Evolutionary conservation across 495 filamentous ascomycete species (phyloP), one percentile per base, ranked within the genome.

Genomic region (Penicillium longicatenatum): DNA sequence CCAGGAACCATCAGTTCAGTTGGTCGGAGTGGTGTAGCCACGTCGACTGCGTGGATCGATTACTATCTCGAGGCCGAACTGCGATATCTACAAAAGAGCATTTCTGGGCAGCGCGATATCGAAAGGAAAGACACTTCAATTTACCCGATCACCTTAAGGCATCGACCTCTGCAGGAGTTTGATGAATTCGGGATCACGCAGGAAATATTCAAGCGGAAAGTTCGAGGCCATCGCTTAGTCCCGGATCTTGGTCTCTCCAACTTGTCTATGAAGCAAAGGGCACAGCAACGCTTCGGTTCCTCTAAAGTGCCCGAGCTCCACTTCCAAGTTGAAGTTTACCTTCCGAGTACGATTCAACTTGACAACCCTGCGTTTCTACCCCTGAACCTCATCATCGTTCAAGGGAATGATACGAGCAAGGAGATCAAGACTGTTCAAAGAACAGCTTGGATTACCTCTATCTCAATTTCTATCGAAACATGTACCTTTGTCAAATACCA

Each of bases 211-310:
- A n/a, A 48, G 12, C 11, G 45, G 6, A 26, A 48, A 48, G 7
- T 48, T n/a, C 24, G 45, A 17, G 10, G 45, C 24, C 45, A 48
- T 29, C 45, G 16, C n/a, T 30, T 48, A 29, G 6, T 48, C 3
- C 45, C 45, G 24, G 24, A 31, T 8, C 11, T n/a, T 16, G 12
- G 24, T 22, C 14, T 8, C 17, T 48, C 45, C 6, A n/a, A 10
- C 45, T 17, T 48, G 7, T 16, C 45, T 26, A 48, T 48, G 45
- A 48, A 48, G 24, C 45, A 48, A 31, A 48, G 16, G 45, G 45
- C 45, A 30, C 45, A 31, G 10, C 22, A 48, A 3, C 21, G 14
- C 8, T 48, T 48, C 19, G 45, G 45, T 9, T 48, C 45, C 0
- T 48, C 45, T 3, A 48, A 48, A 48, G 45, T 48, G 7, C 45